Conservation (phyloP, 306 rosid genomes). For the Glycine soja region DNA sequence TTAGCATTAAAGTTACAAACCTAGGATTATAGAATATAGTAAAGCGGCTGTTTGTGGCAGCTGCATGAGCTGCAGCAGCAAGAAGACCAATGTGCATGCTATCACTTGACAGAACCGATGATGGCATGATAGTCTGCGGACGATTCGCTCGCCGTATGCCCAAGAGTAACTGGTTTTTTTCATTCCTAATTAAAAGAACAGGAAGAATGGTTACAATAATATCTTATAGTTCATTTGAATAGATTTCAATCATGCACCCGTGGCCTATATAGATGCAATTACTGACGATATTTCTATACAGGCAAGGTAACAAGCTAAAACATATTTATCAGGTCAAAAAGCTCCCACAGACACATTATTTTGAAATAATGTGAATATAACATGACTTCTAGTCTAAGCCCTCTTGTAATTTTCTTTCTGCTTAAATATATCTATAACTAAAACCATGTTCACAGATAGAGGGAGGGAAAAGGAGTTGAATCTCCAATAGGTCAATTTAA, state of each 20-base stretch:
- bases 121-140: conserved; percentile 78
- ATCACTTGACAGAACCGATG: conserved; percentile 79
- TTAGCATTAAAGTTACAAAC: conserved; percentile 46
- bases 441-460: neutral
- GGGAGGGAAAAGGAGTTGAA: neutral
- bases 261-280: conserved; percentile 18
- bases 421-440: neutral
- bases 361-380: neutral
- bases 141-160: conserved; percentile 78
- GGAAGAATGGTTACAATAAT: neutral
- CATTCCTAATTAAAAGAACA: conserved; percentile 59
- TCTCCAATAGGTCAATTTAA: conserved; percentile 18
- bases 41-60: conserved; percentile 76
- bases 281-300: neutral
- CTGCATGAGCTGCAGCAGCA: conserved; percentile 87
- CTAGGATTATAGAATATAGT: conserved; percentile 73
- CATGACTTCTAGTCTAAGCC: conserved; percentile 12
- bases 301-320: neutral
- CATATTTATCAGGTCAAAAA: neutral
- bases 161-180: conserved; percentile 67
- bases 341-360: conserved; percentile 15
- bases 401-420: neutral
- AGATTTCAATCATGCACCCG: neutral
- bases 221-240: neutral
- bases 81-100: conserved; percentile 91